Percentiles rank a stretch among this genome's conserved stretches.
These are phyloP conservation scores for Aurantiochytrium sp. DNA, from an alignment of 108 stramenopile genomes.

Conservation along the genomic window DNA sequence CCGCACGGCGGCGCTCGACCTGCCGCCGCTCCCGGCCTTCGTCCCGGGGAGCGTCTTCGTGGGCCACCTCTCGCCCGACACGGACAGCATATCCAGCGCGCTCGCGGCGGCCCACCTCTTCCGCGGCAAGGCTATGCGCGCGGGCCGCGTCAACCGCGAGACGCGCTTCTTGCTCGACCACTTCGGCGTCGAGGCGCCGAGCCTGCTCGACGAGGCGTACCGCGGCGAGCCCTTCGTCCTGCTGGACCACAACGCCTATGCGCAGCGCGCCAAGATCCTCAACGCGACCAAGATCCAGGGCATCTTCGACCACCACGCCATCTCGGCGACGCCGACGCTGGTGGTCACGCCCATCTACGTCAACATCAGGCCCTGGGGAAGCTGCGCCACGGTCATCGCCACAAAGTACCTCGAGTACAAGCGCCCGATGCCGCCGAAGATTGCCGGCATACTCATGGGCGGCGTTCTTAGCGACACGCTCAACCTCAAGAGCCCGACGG, in stretches of 20 bases:
- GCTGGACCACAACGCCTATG: constrained; percentile 22
- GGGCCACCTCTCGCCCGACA: neutral
- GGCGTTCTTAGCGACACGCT: neutral
- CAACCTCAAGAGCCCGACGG: constrained; percentile 1
- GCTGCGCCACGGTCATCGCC: neutral
- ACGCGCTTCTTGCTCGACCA: neutral
- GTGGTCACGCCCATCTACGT: neutral
- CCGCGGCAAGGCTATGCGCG: neutral
- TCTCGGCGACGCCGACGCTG: neutral
- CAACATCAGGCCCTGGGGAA: neutral
- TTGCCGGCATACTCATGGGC: neutral
- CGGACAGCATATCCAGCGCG: neutral
- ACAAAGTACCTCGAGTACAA: constrained; percentile 12
- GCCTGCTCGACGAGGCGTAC: neutral
- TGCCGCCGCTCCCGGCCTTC: constrained; percentile 14
- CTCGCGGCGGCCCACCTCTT: neutral
- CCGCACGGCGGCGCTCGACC: neutral
- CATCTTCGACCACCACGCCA: constrained; percentile 4
- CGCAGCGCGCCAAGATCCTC: constrained; percentile 5
- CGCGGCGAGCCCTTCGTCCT: neutral
- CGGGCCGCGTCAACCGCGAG: neutral
- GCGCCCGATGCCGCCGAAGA: neutral
- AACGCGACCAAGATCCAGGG: neutral
- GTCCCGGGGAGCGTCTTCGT: neutral
- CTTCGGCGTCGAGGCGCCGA: neutral